Conservation (phyloP, 257 asterid genomes). For the Cinchona pubescens region DNA sequence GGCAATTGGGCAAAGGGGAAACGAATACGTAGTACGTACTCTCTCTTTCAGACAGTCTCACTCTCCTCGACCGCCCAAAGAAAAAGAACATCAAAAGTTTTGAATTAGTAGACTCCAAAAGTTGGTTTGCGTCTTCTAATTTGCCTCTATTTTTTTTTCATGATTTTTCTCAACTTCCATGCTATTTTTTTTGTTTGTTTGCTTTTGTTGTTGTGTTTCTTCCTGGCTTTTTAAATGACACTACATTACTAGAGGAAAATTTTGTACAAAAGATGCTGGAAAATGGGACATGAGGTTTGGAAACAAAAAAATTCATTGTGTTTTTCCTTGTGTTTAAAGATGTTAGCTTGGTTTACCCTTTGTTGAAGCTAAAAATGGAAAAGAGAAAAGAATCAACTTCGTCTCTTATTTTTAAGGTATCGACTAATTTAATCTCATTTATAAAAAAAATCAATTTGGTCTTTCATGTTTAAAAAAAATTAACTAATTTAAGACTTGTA, state of each 20-base stretch:
- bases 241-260: conserved; percentile 19
- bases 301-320: neutral
- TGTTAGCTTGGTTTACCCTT: neutral
- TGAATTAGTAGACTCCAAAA: conserved; percentile 25
- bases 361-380: neutral
- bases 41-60: conserved; percentile 5
- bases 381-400: no score
- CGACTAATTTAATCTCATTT: no score
- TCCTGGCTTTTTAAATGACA: conserved; percentile 16
- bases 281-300: neutral
- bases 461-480: no score
- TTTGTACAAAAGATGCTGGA: conserved; percentile 3
- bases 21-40: neutral
- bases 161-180: neutral
- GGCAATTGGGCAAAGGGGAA: conserved; percentile 2
- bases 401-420: no score
- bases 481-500: no score
- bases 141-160: neutral
- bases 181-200: neutral
- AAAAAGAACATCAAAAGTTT: conserved; percentile 29
- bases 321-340: neutral
- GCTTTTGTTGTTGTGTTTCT: conserved; percentile 8
- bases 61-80: conserved; percentile 50
- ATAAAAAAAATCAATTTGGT: no score
- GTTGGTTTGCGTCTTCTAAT: conserved; percentile 35